Evolutionary conservation across 768 basidiomycete species (phyloP), one percentile per base, ranked within the genome.

Genomic region (Amanita muscaria): DNA sequence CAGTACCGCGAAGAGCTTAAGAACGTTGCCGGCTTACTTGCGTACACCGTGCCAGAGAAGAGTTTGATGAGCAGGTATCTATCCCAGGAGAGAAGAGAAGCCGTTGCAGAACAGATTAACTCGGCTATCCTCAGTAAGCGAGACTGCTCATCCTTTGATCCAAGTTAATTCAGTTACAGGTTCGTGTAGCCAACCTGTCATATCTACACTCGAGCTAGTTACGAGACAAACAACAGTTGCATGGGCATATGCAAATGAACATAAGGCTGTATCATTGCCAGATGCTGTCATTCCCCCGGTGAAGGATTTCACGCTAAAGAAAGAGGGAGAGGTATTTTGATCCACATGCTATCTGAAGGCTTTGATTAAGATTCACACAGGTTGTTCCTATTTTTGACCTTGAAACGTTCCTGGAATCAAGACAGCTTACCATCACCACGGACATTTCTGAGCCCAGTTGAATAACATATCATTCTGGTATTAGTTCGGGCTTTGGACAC

Each of bases 61-160:
- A 88, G 88, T 53, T 74, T 83, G 0, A 71, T 91, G 54, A 67
- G 75, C 12, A 79, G 73, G 44, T 97, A 93, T 62, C 61, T 96
- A 49, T 73, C 74, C 29, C 80, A 83, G 59, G 77, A 77, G 42
- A 69, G 92, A 55, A 75, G 92, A 48, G 83, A 87, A 51, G 77
- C 76, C 4, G 75, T 96, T 16, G 91, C 91, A 4, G 85, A 89
- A 46, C 87, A 92, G 63, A 80, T 98, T 32, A 86, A 93, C 51
- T 72, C 77, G 34, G 92, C 91, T 12, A 85, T 96, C 37, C 62
- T 96, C 10, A 67, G 92, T 92, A 53, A 58, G 88, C 71, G 18
- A 11, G 5, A 23, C 38, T 27, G 18, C 10, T 10, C 4, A 8
- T 33, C 27, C 40, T 29, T 33, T 19, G 35, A 40, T 31, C 37